These are phyloP conservation scores for Pseudozyma sp. DNA, from an alignment of 1,284 basidiomycete genomes.

Conservation along the genomic window DNA sequence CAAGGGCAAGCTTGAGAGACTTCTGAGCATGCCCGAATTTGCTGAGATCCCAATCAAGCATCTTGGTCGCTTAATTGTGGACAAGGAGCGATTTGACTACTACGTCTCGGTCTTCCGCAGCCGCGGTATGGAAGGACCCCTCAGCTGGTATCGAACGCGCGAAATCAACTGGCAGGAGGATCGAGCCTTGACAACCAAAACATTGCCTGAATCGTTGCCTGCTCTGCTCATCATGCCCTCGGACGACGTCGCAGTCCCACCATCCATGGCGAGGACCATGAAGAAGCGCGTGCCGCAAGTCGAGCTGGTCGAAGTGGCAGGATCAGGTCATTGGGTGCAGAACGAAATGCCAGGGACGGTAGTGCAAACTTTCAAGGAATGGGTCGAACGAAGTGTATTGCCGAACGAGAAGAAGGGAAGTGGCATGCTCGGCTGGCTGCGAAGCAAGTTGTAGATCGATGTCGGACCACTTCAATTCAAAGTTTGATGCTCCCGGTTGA, in stretches of 20 bases:
- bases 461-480: too few relatives aligned
- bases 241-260: constrained; percentile 52
- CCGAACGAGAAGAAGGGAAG: constrained; percentile 41
- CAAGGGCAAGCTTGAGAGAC: constrained; percentile 53
- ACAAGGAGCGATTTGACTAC: constrained; percentile 35
- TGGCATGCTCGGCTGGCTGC: constrained; percentile 37
- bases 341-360: constrained; percentile 50
- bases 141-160: constrained; percentile 61
- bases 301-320: constrained; percentile 36
- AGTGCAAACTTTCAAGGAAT: constrained; percentile 38
- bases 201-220: constrained; percentile 43
- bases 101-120: constrained; percentile 47
- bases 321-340: constrained; percentile 49
- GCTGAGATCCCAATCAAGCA: constrained; percentile 40
- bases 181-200: constrained; percentile 26
- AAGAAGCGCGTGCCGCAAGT: constrained; percentile 46
- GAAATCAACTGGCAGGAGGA: constrained; percentile 58
- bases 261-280: constrained; percentile 40
- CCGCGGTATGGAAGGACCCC: constrained; percentile 57
- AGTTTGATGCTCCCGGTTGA: too few relatives aligned
- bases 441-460: constrained; percentile 26
- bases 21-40: constrained; percentile 47
- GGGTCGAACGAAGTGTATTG: constrained; percentile 44
- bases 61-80: constrained; percentile 31
- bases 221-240: constrained; percentile 41